phyloP scores from a whole-genome alignment of 164 flowering plant genomes.

The Magnolia officinalis region DNA sequence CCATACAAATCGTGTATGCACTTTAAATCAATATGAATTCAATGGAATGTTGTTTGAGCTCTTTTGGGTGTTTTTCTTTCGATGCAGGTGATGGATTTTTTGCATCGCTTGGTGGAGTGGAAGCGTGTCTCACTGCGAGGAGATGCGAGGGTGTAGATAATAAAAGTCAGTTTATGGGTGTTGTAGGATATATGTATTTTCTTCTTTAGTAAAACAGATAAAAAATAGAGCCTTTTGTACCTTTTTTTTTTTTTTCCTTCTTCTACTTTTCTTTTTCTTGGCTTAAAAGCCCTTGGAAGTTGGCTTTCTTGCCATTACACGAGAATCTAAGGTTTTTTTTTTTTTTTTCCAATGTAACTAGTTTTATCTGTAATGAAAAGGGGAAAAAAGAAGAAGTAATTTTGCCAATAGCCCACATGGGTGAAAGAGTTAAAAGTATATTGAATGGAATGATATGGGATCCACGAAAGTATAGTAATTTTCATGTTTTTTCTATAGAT shows the following conservation, averaged over 20 bases:
- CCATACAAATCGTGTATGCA: not conserved
- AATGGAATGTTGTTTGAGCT: not conserved
- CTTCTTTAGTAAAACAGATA: not conserved
- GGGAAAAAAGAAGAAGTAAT: not conserved
- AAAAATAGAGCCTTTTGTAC: not conserved
- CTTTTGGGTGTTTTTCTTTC: not conserved
- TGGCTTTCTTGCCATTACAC: constrained; percentile 6
- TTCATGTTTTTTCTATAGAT: not conserved
- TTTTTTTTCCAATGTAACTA: constrained; percentile 1
- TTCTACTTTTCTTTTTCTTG: not conserved
- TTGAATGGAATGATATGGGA: constrained; percentile 2
- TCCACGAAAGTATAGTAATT: not conserved
- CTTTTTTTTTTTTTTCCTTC: not conserved
- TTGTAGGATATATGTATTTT: constrained; percentile 8
- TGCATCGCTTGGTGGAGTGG: constrained; percentile 74
- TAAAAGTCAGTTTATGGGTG: not conserved
- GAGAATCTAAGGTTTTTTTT: constrained; percentile 8
- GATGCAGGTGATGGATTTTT: constrained; percentile 68
- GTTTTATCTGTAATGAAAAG: constrained; percentile 3
- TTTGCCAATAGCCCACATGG: constrained; percentile 1
- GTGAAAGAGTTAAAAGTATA: not conserved
- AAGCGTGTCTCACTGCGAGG: constrained; percentile 24
- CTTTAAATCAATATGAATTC: not conserved
- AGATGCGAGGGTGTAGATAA: constrained; percentile 2
- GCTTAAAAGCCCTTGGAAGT: constrained; percentile 1